Conservation (phyloP, 805 yeast genomes). For the Metschnikowia reukaufii region DNA sequence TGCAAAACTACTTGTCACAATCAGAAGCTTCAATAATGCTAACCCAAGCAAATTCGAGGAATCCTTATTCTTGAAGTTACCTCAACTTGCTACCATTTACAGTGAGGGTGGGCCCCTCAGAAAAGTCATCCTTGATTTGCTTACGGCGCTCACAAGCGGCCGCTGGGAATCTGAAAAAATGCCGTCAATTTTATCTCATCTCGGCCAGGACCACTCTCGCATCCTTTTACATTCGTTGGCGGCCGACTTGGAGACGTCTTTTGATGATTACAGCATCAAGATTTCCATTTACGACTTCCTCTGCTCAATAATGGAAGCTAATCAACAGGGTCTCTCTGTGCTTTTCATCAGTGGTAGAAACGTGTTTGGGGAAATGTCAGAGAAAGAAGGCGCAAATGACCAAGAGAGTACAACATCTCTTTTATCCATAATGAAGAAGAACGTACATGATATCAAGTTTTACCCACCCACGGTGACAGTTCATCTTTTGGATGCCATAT, state of each 20-base stretch:
- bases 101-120: slow-evolving; percentile 50
- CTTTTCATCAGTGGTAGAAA: slow-evolving; percentile 63
- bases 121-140: slow-evolving; percentile 50
- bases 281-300: slow-evolving; percentile 62
- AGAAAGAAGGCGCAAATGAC: slow-evolving; percentile 16
- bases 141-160: slow-evolving; percentile 58
- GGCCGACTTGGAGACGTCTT: slow-evolving; percentile 55
- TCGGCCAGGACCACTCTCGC: slow-evolving; percentile 65
- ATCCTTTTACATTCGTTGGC: slow-evolving; percentile 60
- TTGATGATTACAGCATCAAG: slow-evolving; percentile 53
- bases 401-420: slow-evolving; percentile 38
- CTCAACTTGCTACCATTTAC: slow-evolving; percentile 59
- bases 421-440: slow-evolving; percentile 54
- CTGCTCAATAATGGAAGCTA: slow-evolving; percentile 65
- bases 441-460: slow-evolving; percentile 49
- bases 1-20: slow-evolving; percentile 53
- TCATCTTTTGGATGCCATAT: slow-evolving; percentile 68
- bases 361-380: slow-evolving; percentile 39
- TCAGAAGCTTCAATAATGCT: slow-evolving; percentile 48
- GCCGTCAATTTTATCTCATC: slow-evolving; percentile 79
- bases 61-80: slow-evolving; percentile 53
- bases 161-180: slow-evolving; percentile 54
- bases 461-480: slow-evolving; percentile 65
- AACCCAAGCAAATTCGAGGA: slow-evolving; percentile 67
- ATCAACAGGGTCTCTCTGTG: slow-evolving; percentile 76